Base-by-base conservation (phyloP, 139 green algal genomes). In the Chlamydomonas asymmetrica region DNA sequence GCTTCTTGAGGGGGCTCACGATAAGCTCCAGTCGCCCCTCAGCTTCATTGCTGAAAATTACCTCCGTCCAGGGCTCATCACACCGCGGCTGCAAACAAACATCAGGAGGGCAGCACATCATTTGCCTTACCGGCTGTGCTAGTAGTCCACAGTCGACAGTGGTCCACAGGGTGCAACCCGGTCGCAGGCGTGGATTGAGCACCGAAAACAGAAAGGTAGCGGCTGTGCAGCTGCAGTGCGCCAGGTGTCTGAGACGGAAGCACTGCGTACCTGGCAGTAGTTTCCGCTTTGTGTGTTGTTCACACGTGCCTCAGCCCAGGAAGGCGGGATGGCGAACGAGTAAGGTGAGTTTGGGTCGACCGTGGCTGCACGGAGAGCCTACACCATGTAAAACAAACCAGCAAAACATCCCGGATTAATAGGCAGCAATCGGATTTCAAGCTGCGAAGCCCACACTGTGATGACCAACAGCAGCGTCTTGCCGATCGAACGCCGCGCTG, bases 11-110 rank as follows among this genome's bases (percentile, higher is more conserved):
- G 0, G 92, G 88, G 0, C 88, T 75, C 27, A 94, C 92, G 4
- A 97, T 79, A 25, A 97, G 60, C 81, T 94, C 85, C 76, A 89
- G 35, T 1, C 69, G 71, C 31, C 89, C 89, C 66, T 91, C 88
- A 9, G 67, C 63, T 2, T 59, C 41, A 34, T 84, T 72, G 34
- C 84, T 71, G 74, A 90, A 94, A 29, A 92, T 80, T 29, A 89
- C 82, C 75, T 94, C 90, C 27, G 88, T 89, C 90, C 90, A 94
- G 0, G 90, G 90, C 74, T 94, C 90, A n/a, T 80, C 78, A 29
- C 78, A 84, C 8, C 78, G 66, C 7, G 78, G 78, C 57, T 76
- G 50, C 59, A 34, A 29, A 16, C 59, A 34, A 29, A 16, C n/a
- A 13, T 18, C n/a, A 66, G 31, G 10, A 37, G 18, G 20, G n/a